Conservation (phyloP, 2,329 filamentous ascomycete genomes). For the Aureobasidium lini region DNA sequence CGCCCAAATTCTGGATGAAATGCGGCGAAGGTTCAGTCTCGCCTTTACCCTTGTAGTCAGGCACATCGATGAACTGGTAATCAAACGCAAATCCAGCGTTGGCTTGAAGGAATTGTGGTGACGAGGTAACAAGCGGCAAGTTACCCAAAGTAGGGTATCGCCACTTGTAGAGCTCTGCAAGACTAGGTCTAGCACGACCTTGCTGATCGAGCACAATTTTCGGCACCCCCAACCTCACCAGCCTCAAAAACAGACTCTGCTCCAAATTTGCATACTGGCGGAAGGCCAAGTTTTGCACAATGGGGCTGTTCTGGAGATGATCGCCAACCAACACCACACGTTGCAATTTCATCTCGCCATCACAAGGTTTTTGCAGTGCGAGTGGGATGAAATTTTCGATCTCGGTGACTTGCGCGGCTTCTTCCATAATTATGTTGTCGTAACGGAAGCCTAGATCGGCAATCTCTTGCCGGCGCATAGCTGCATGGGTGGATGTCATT, state of each 20-base stretch:
- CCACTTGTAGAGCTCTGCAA: constrained; percentile 89
- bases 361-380: constrained; percentile 75
- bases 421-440: constrained; percentile 97
- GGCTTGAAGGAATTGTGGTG: constrained; percentile 65
- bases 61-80: constrained; percentile 94
- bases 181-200: constrained; percentile 78
- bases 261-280: constrained; percentile 92
- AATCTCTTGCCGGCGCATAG: constrained; percentile 88
- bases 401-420: constrained; percentile 95
- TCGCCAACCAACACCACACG: constrained; percentile 89
- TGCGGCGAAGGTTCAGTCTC: constrained; percentile 87
- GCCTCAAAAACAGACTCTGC: constrained; percentile 85
- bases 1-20: constrained; percentile 92
- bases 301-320: constrained; percentile 91
- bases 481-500: constrained; percentile 97
- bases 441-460: constrained; percentile 90
- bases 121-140: constrained; percentile 63
- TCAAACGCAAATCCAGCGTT: constrained; percentile 92
- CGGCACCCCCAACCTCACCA: constrained; percentile 88
- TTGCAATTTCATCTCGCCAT: constrained; percentile 69
- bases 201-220: constrained; percentile 86
- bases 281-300: constrained; percentile 91
- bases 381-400: constrained; percentile 94
- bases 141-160: constrained; percentile 76
- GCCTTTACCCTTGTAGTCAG: constrained; percentile 82